Base-by-base conservation (phyloP, 2,329 filamentous ascomycete genomes). In the Fusarium begoniae region DNA sequence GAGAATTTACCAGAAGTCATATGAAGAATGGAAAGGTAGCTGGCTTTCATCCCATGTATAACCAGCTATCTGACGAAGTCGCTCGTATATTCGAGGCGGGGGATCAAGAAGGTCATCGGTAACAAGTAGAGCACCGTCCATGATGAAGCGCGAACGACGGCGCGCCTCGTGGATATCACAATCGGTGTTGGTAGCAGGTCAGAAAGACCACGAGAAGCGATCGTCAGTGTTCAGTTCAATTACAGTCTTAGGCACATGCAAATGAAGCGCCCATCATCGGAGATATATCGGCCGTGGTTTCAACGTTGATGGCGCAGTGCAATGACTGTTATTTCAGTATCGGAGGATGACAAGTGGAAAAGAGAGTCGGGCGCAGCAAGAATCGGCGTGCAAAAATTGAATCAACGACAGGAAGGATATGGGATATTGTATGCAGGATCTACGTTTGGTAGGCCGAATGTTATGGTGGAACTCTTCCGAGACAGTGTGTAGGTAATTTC, bases 1-100 rank as follows among this genome's bases (percentile, higher is more conserved):
- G 59, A 56, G 44, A 35, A 78, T 83, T 78, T 85, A 91, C 94
- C 95, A 98, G 85, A 95, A 95, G 81, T 97, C 94, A 83, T 98
- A 98, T 77, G 91, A 94, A 57, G 89, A 89, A 79, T 91, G 90
- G 63, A 88, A 85, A 17, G 89, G 89, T 32, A 82, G 82, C 65
- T 79, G 81, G 20, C 88, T 87, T 75, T 93, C 92, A 81, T 95
- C 92, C 93, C 93, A 95, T 12, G 88, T 90, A 80, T 94, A 95
- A 60, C 92, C 93, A 51, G 91, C 87, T 73, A 95, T 87, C 80
- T 94, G 92, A 71, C 89, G 87, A 74, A 95, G 86, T 57, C 93
- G 90, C 81, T 95, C 92, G 77, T 91, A 92, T 60, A 95, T 88
- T 77, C 91, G 90, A 74, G 88, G 85, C 48, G 92, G 92, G 67